These are phyloP conservation scores for Asterochloris erici DNA, from an alignment of 139 green algal genomes.

Conservation along the genomic window DNA sequence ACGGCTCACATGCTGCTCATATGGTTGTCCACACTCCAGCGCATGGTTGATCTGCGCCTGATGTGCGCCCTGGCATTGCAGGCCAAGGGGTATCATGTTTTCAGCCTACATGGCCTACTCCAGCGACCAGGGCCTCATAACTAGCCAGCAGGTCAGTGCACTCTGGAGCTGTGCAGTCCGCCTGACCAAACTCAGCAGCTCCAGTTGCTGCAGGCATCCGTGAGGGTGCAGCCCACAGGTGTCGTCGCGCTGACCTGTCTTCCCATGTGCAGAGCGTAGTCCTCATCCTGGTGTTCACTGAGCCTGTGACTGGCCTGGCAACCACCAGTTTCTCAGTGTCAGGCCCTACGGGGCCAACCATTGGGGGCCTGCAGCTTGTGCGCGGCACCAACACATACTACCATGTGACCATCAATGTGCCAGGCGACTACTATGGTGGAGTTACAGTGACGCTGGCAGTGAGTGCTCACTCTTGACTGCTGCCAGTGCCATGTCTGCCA, in stretches of 20 bases:
- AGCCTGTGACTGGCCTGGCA: constrained; percentile 17
- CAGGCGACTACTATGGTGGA: constrained; percentile 12
- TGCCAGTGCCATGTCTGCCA: neutral
- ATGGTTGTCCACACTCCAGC: no score
- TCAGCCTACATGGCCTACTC: constrained; percentile 15
- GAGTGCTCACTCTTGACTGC: neutral
- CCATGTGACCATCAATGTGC: constrained; percentile 19
- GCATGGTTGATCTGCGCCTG: no score
- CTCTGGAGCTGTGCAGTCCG: neutral
- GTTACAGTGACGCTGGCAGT: constrained; percentile 22
- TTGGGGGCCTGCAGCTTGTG: constrained; percentile 12
- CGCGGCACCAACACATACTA: constrained; percentile 17
- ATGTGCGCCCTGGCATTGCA: neutral
- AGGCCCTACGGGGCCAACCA: neutral
- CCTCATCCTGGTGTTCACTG: constrained; percentile 19
- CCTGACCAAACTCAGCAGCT: neutral
- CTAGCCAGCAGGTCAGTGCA: neutral
- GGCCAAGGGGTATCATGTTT: constrained; percentile 22
- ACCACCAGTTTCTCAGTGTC: constrained; percentile 17
- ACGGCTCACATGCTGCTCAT: no score
- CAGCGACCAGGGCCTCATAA: constrained; percentile 9
- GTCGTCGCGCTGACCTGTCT: neutral
- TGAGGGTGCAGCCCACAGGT: neutral
- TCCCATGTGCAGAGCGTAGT: constrained; percentile 11
- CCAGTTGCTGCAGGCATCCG: neutral